These are phyloP conservation scores for Nicotiana noctiflora DNA, from an alignment of 257 asterid genomes.

Conservation along the genomic window DNA sequence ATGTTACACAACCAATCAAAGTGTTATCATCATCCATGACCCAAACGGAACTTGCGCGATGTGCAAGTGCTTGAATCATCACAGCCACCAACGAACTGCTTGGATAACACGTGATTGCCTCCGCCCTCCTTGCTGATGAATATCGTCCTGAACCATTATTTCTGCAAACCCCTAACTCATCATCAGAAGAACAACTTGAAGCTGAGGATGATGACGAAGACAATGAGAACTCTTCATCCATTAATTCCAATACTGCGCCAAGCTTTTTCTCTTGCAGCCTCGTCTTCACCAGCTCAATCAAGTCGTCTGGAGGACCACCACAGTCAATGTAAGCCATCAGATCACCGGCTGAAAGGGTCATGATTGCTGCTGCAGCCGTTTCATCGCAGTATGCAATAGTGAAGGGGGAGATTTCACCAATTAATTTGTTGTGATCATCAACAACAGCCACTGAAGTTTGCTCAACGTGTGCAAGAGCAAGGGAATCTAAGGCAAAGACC, in stretches of 20 bases:
- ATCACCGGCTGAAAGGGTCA: conserved; percentile 59
- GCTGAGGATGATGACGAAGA: conserved; percentile 20
- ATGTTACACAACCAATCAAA: conserved; percentile 55
- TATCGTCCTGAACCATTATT: conserved; percentile 23
- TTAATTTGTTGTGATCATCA: conserved; percentile 38
- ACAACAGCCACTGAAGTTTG: conserved; percentile 74
- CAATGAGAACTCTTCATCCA: conserved; percentile 34
- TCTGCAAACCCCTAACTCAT: conserved; percentile 29
- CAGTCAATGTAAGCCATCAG: conserved; percentile 66
- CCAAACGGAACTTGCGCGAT: conserved; percentile 65
- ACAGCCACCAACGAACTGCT: conserved; percentile 69
- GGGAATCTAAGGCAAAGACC: conserved; percentile 34
- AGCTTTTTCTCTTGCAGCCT: conserved; percentile 53
- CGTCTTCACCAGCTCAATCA: conserved; percentile 44
- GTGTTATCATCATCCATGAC: conserved; percentile 60
- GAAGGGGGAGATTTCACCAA: conserved; percentile 71
- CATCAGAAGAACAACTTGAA: conserved; percentile 60
- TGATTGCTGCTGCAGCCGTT: conserved; percentile 51
- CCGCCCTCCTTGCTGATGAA: conserved; percentile 45
- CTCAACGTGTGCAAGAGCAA: conserved; percentile 36
- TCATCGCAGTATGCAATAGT: conserved; percentile 66
- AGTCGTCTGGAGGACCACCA: conserved; percentile 63
- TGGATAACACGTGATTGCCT: conserved; percentile 55
- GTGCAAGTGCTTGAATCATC: conserved; percentile 74
- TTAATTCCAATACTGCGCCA: conserved; percentile 40